These are phyloP conservation scores for Blepharisma stoltei DNA, from an alignment of 73 alveolate species.

Conservation along the genomic window DNA sequence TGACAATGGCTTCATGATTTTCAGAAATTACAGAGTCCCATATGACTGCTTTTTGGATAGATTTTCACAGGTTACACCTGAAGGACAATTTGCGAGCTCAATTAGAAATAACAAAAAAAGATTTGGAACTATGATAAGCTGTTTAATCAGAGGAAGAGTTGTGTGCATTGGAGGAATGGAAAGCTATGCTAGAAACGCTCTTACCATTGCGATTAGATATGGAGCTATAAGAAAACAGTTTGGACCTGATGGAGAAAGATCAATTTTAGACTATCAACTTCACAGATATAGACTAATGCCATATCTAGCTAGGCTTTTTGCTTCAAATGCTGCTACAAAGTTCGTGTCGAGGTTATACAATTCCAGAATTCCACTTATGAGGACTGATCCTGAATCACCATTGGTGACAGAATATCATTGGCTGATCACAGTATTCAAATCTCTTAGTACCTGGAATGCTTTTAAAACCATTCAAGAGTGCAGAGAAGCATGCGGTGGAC, in stretches of 20 bases:
- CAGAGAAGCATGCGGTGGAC: slow-evolving; percentile 83
- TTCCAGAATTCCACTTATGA: background rate
- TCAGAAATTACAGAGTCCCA: slow-evolving; percentile 62
- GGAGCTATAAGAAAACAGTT: slow-evolving; percentile 64
- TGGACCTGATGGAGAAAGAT: slow-evolving; percentile 47
- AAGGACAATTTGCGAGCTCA: slow-evolving; percentile 52
- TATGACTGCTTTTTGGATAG: slow-evolving; percentile 62
- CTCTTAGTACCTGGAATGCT: slow-evolving; percentile 51
- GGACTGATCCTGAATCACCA: slow-evolving; percentile 28
- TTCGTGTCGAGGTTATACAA: background rate
- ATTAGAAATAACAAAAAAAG: slow-evolving; percentile 72
- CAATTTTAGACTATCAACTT: slow-evolving; percentile 60
- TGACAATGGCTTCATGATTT: slow-evolving; percentile 75
- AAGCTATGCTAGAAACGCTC: slow-evolving; percentile 37
- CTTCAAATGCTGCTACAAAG: slow-evolving; percentile 50
- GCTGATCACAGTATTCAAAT: slow-evolving; percentile 55
- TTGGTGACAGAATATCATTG: slow-evolving; percentile 50
- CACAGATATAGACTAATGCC: slow-evolving; percentile 62
- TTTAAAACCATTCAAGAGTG: slow-evolving; percentile 57
- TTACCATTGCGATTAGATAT: slow-evolving; percentile 63
- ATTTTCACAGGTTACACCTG: slow-evolving; percentile 56
- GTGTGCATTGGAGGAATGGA: slow-evolving; percentile 43
- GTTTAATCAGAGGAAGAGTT: slow-evolving; percentile 75
- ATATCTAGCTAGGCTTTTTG: slow-evolving; percentile 61
- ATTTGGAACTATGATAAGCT: slow-evolving; percentile 63